Evolutionary conservation across 495 filamentous ascomycete genomes (phyloP).

Genomic region (Tricharina praecox): DNA sequence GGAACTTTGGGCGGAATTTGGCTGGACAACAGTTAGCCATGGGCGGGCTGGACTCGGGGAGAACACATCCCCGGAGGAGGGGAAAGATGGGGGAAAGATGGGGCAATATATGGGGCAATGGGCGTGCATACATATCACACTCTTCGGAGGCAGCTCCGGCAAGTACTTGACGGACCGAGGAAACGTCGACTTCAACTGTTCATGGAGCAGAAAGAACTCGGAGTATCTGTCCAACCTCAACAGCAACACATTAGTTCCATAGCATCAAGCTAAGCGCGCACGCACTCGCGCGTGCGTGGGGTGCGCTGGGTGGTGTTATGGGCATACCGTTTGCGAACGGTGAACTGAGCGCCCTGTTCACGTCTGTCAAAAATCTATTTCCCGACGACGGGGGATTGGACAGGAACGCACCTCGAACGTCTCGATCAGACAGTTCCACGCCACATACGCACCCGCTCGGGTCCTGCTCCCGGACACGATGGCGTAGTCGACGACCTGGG

Average conservation of each 20-base stretch:
- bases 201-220: slow-evolving; percentile 50
- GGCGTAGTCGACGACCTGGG: slow-evolving; percentile 48
- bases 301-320: too few species aligned
- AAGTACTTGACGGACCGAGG: slow-evolving; percentile 47
- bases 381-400: too few species aligned
- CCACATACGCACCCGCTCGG: slow-evolving; percentile 52
- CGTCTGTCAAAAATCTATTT: too few species aligned
- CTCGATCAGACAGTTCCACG: slow-evolving; percentile 55
- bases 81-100: too few species aligned
- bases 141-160: slow-evolving; percentile 52
- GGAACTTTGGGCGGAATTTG: slow-evolving; percentile 50
- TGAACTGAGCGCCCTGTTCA: slow-evolving; percentile 22
- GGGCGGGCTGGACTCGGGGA: neutral
- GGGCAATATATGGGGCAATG: too few species aligned
- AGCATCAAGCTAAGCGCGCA: slow-evolving; percentile 28
- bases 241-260: slow-evolving; percentile 34
- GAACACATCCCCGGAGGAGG: too few species aligned
- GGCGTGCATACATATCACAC: slow-evolving; percentile 43
- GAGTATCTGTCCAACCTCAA: slow-evolving; percentile 44
- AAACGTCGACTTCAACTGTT: slow-evolving; percentile 43
- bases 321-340: slow-evolving; percentile 17
- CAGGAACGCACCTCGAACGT: slow-evolving; percentile 52
- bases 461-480: slow-evolving; percentile 45
- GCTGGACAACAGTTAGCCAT: slow-evolving; percentile 29
- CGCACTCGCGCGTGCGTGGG: neutral